Conservation (phyloP, 768 basidiomycete genomes). For the Tylopilus plumbeoviolaceoides region DNA sequence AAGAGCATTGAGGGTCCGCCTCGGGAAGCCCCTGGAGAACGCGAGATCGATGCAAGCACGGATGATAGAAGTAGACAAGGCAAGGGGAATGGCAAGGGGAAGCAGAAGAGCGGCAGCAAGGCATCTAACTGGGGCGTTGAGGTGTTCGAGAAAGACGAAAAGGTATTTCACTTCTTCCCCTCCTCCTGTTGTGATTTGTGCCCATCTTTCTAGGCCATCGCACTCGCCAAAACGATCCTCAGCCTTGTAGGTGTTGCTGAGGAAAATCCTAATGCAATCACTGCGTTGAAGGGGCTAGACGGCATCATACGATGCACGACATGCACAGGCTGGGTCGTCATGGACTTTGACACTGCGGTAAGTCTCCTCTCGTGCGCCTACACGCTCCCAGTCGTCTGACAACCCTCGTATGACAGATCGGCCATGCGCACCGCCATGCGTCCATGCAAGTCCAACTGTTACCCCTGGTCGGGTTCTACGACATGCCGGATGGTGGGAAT, state of each 20-base stretch:
- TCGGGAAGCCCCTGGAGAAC: neutral
- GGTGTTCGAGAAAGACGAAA: conserved; percentile 55
- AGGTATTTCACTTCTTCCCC: conserved; percentile 34
- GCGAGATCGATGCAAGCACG: neutral
- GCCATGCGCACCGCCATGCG: conserved; percentile 64
- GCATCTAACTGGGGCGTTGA: conserved; percentile 43
- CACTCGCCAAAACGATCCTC: conserved; percentile 39
- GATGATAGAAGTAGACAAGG: conserved; percentile 18
- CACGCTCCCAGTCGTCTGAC: neutral
- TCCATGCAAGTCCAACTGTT: conserved; percentile 41
- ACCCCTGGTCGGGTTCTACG: neutral
- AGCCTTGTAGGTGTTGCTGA: conserved; percentile 28
- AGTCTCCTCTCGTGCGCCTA: conserved; percentile 9
- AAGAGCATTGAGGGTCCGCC: neutral
- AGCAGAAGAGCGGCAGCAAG: conserved; percentile 15
- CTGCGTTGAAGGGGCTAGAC: conserved; percentile 22
- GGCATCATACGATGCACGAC: conserved; percentile 42
- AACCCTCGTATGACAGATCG: conserved; percentile 37
- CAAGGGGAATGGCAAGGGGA: conserved; percentile 6
- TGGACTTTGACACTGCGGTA: conserved; percentile 48
- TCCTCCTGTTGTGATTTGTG: neutral
- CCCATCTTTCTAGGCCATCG: conserved; percentile 40
- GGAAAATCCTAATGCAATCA: conserved; percentile 24
- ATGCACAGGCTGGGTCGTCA: conserved; percentile 46
- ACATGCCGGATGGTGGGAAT: neutral